Percentiles rank a stretch among this genome's conserved stretches.
Conservation (phyloP, 2,329 filamentous ascomycete genomes). For the Xylaria sp. region DNA sequence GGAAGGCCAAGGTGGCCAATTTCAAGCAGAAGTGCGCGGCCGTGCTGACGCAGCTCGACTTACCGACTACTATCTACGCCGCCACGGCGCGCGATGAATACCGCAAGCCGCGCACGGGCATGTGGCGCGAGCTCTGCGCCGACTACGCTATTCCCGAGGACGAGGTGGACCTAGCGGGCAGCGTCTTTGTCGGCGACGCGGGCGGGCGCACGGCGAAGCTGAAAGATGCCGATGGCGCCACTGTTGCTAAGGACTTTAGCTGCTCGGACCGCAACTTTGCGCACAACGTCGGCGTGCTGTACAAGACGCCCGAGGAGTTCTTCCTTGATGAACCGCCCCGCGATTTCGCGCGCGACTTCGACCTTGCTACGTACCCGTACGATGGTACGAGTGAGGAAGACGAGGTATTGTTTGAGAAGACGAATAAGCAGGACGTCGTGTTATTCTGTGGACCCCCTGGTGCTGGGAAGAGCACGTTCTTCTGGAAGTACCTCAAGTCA, state of each 20-base stretch:
- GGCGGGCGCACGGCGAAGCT: slow-evolving; percentile 60
- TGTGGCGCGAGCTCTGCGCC: slow-evolving; percentile 73
- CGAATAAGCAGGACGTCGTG: slow-evolving; percentile 73
- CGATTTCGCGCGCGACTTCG: slow-evolving; percentile 72
- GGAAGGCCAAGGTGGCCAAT: slow-evolving; percentile 69
- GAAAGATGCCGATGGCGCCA: slow-evolving; percentile 33
- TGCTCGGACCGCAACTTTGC: slow-evolving; percentile 81
- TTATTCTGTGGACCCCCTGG: slow-evolving; percentile 89
- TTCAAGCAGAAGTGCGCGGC: slow-evolving; percentile 82
- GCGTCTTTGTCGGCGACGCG: slow-evolving; percentile 91
- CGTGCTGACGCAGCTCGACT: slow-evolving; percentile 72
- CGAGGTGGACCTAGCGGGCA: slow-evolving; percentile 70
- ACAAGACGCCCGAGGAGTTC: slow-evolving; percentile 89
- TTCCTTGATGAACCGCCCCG: slow-evolving; percentile 73
- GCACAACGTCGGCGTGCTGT: slow-evolving; percentile 79
- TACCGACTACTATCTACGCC: slow-evolving; percentile 83
- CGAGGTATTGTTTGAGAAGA: slow-evolving; percentile 60
- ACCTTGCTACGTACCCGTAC: slow-evolving; percentile 65
- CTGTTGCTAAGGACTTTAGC: slow-evolving; percentile 62
- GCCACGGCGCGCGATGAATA: slow-evolving; percentile 82
- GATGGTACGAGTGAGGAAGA: slow-evolving; percentile 37
- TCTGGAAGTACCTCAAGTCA: slow-evolving; percentile 76
- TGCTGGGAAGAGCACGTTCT: slow-evolving; percentile 91
- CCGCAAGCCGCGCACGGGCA: slow-evolving; percentile 85
- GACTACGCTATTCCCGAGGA: slow-evolving; percentile 64